Conservation (phyloP, 2,329 filamentous ascomycete species). For the Fonsecaea nubica region DNA sequence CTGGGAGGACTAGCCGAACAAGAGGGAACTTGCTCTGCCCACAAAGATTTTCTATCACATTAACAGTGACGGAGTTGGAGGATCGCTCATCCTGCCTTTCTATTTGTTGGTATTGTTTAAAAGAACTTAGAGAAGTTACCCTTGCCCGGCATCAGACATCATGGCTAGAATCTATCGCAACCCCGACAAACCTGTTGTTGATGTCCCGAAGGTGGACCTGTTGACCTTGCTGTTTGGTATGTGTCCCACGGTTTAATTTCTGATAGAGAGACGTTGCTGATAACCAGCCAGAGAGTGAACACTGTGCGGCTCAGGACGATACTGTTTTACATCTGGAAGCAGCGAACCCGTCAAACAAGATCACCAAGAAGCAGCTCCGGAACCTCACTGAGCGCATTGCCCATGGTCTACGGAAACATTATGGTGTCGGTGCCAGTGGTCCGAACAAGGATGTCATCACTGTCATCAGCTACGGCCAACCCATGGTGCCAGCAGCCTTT, state of each 20-base stretch:
- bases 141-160: background rate
- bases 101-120: conserved; percentile 4
- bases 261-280: background rate
- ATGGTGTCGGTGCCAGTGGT: conserved; percentile 59
- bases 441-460: conserved; percentile 62
- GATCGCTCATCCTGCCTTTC: background rate
- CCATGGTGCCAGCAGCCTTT: conserved; percentile 60
- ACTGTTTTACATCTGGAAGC: conserved; percentile 65
- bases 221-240: conserved; percentile 38
- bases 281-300: conserved; percentile 29
- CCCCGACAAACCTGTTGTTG: conserved; percentile 25
- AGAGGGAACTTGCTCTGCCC: background rate
- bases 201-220: conserved; percentile 37
- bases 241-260: background rate
- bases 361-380: conserved; percentile 62
- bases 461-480: conserved; percentile 63
- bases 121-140: background rate
- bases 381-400: conserved; percentile 60
- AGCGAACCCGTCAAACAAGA: conserved; percentile 57
- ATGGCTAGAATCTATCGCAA: conserved; percentile 35
- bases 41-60: background rate
- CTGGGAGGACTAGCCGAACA: background rate
- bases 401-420: conserved; percentile 61
- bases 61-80: background rate
- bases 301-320: conserved; percentile 49